Conservation (phyloP, 1,139 yeast genomes). For the Suhomyces coccinellae region DNA sequence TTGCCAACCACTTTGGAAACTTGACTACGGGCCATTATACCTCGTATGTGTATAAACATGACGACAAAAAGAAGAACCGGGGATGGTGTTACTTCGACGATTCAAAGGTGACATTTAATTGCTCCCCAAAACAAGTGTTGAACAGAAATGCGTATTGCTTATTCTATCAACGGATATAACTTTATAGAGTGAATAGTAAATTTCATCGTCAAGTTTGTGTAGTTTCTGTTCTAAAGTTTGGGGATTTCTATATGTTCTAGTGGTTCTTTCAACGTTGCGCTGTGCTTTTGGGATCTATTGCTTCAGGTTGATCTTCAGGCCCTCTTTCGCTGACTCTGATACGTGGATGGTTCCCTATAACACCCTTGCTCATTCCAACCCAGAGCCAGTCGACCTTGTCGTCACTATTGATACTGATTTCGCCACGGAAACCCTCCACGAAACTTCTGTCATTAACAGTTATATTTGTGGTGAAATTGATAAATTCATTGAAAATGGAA, state of each 20-base stretch:
- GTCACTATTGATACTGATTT: slow-evolving; percentile 50
- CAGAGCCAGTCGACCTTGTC: slow-evolving; percentile 71
- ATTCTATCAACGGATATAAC: slow-evolving; percentile 53
- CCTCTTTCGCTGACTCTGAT: slow-evolving; percentile 33
- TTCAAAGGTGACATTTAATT: slow-evolving; percentile 50
- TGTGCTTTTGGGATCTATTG: too few relatives aligned
- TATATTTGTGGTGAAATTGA: slow-evolving; percentile 73
- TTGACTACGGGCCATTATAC: slow-evolving; percentile 93
- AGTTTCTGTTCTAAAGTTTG: too few relatives aligned
- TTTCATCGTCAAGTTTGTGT: too few relatives aligned
- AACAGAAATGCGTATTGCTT: slow-evolving; percentile 74
- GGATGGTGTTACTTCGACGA: slow-evolving; percentile 84
- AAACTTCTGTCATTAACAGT: slow-evolving; percentile 81
- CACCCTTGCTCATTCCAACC: slow-evolving; percentile 66
- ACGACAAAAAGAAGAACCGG: slow-evolving; percentile 33
- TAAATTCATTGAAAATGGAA: slow-evolving; percentile 82
- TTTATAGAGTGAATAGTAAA: background rate
- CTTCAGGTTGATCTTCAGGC: background rate
- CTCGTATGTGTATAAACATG: slow-evolving; percentile 66
- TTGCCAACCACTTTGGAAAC: slow-evolving; percentile 84
- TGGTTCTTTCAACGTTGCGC: too few relatives aligned
- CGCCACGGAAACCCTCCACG: slow-evolving; percentile 76
- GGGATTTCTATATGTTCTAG: background rate
- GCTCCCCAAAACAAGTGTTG: slow-evolving; percentile 46
- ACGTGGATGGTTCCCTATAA: slow-evolving; percentile 48